These are phyloP conservation scores for Dactylonectria estremocensis DNA, from an alignment of 2,329 filamentous ascomycete genomes.

Conservation along the genomic window DNA sequence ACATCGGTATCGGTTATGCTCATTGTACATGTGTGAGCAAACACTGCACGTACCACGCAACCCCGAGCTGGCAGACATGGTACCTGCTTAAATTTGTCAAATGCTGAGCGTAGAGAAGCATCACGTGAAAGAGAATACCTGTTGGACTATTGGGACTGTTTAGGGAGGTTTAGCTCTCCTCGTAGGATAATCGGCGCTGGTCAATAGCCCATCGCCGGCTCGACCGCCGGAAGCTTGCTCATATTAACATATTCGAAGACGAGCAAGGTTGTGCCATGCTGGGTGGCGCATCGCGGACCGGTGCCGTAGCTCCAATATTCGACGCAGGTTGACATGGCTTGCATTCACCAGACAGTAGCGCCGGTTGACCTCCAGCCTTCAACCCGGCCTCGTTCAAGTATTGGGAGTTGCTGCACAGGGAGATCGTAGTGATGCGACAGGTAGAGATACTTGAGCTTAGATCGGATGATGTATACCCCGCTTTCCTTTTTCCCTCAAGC, in stretches of 20 bases:
- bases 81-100: neutral
- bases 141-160: too few species aligned
- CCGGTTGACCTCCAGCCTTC: neutral
- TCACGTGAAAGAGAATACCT: neutral
- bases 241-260: neutral
- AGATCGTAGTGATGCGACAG: neutral
- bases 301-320: neutral
- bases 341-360: neutral
- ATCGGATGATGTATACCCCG: neutral
- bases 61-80: neutral
- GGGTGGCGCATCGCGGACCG: neutral
- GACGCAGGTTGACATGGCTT: neutral
- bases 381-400: neutral
- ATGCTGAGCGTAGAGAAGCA: neutral
- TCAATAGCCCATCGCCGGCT: neutral
- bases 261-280: neutral
- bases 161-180: neutral
- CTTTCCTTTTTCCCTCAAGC: neutral
- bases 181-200: neutral
- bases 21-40: constrained; percentile 1
- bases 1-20: too few species aligned
- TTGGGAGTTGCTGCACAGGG: neutral
- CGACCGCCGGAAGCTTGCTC: neutral
- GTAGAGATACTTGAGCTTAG: neutral
- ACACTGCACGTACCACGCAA: neutral